Evolutionary conservation across 2,329 filamentous ascomycete species (phyloP).

Genomic region (Fusarium penzigii): DNA sequence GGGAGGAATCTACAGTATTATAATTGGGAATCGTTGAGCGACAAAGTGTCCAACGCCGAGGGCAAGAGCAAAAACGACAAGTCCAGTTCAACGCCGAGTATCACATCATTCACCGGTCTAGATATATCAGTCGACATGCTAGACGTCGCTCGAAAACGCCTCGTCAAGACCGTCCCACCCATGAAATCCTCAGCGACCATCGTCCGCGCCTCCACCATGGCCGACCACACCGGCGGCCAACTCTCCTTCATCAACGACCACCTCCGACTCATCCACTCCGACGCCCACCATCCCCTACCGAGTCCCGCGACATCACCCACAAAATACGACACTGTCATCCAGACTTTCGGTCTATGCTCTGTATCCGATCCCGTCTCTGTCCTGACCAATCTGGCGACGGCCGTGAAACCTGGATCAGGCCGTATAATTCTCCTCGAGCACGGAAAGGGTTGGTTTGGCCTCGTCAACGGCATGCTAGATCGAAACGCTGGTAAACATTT

Average conservation of each 20-base stretch:
- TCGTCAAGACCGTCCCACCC: constrained; percentile 46
- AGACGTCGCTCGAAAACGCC: constrained; percentile 55
- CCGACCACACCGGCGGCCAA: constrained; percentile 38
- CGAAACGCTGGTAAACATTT: constrained; percentile 57
- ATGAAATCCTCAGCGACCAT: constrained; percentile 35
- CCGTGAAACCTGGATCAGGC: constrained; percentile 55
- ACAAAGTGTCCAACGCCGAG: constrained; percentile 17
- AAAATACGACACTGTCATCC: constrained; percentile 63
- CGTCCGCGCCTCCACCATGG: constrained; percentile 35
- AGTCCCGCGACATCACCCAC: constrained; percentile 31
- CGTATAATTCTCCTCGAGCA: constrained; percentile 65
- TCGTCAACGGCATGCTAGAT: constrained; percentile 59
- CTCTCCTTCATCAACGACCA: constrained; percentile 41
- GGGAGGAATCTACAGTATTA: constrained; percentile 63
- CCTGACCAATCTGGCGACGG: constrained; percentile 53
- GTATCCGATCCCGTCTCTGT: constrained; percentile 57
- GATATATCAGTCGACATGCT: constrained; percentile 64
- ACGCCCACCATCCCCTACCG: constrained; percentile 49
- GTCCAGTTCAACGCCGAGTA: constrained; percentile 18
- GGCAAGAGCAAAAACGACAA: constrained; percentile 11
- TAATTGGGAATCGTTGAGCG: constrained; percentile 50
- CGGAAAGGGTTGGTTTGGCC: constrained; percentile 55
- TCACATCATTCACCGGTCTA: constrained; percentile 61
- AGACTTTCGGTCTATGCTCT: constrained; percentile 66
- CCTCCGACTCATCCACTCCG: constrained; percentile 51